phyloP scores from a whole-genome alignment of 2,329 filamentous ascomycete species.

The Dactylonectria estremocensis region DNA sequence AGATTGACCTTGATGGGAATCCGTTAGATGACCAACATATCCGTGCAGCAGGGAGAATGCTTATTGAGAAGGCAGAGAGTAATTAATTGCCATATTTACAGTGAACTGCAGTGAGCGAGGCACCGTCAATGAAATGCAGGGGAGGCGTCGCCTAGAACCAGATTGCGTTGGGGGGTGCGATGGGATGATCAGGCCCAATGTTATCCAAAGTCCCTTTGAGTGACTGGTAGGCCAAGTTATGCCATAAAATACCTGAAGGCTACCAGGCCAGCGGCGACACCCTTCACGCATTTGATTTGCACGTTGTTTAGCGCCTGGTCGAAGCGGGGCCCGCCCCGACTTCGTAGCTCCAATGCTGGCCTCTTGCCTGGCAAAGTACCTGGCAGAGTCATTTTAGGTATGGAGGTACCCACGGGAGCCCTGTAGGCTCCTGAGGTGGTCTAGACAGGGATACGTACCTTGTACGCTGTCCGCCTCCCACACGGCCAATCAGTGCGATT shows the following conservation, averaged over 20 bases:
- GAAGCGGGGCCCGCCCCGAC: neutral
- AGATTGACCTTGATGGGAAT: neutral
- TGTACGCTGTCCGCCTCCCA: conserved; percentile 1
- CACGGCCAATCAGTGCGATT: conserved; percentile 14
- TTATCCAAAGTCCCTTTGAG: neutral
- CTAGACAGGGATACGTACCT: conserved; percentile 13
- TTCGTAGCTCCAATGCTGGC: neutral
- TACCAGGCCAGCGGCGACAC: conserved; percentile 10
- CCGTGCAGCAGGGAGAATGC: neutral
- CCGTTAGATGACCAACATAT: neutral
- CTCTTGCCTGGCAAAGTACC: neutral
- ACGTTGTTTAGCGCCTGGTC: conserved; percentile 7
- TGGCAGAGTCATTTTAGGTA: neutral
- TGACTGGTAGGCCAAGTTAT: conserved; percentile 14
- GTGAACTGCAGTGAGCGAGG: neutral
- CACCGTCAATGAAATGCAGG: neutral
- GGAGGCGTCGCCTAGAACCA: conserved; percentile 19
- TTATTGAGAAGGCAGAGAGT: neutral
- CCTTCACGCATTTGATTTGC: conserved; percentile 5
- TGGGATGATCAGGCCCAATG: conserved; percentile 10
- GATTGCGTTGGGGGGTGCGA: conserved; percentile 12
- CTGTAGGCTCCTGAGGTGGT: conserved; percentile 4
- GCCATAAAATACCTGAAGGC: conserved; percentile 9
- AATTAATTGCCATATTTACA: neutral
- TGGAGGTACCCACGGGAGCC: conserved; percentile 6